Percentiles rank a stretch among this genome's conserved stretches.
phyloP scores from a whole-genome alignment of 169 alveolate species.

The Eimeria tenella region DNA sequence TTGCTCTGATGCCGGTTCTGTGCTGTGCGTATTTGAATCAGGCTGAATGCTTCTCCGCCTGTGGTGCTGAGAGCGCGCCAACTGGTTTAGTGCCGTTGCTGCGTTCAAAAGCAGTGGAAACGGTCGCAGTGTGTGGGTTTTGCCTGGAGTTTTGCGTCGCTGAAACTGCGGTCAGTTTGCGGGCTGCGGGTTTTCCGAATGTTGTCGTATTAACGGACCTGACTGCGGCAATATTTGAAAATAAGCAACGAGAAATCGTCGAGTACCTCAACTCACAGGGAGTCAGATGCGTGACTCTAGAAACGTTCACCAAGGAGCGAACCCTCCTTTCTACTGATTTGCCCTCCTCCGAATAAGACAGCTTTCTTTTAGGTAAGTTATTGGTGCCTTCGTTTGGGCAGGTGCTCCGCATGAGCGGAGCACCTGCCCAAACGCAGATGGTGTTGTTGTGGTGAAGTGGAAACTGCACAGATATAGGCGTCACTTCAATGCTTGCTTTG shows the following conservation, averaged over 20 bases:
- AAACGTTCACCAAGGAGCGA: background rate
- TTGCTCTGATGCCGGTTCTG: too few species aligned
- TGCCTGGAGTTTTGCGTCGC: conserved; percentile 69
- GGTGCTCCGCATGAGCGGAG: background rate
- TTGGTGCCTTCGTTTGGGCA: background rate
- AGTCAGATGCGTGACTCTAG: background rate
- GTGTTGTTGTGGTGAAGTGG: background rate
- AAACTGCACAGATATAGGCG: background rate
- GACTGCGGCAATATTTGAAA: conserved; percentile 10
- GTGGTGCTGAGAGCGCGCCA: conserved; percentile 21
- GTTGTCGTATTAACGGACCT: conserved; percentile 50
- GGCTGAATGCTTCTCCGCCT: conserved; percentile 69
- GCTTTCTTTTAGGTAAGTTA: background rate
- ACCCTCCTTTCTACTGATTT: background rate
- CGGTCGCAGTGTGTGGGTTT: conserved; percentile 60
- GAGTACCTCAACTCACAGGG: background rate
- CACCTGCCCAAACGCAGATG: background rate
- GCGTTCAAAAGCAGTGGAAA: background rate
- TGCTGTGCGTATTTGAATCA: background rate
- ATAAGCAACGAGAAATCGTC: background rate
- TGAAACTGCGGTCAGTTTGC: conserved; percentile 47
- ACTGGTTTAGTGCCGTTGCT: conserved; percentile 48
- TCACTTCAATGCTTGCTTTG: background rate
- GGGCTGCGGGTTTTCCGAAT: conserved; percentile 39
- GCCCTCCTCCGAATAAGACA: background rate